Percentiles rank a stretch among this genome's conserved stretches.
phyloP scores from a whole-genome alignment of 495 filamentous ascomycete genomes.

The Tuber indicum region DNA sequence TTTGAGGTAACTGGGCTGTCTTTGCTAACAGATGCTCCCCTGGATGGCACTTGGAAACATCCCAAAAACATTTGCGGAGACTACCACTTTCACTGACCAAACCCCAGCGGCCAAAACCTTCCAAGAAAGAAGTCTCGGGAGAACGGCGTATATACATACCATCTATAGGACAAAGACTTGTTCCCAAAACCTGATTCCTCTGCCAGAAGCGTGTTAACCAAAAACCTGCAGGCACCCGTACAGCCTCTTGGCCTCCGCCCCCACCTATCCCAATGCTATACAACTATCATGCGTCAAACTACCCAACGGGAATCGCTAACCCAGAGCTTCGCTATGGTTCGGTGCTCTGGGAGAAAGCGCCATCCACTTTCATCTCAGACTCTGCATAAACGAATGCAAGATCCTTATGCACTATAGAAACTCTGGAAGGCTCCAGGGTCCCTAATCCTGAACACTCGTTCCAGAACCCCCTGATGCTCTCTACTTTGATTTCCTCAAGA shows the following conservation, averaged over 20 bases:
- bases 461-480: not conserved
- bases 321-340: not conserved
- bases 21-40: not conserved
- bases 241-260: not conserved
- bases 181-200: not conserved
- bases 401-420: not conserved
- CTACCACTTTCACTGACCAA: not conserved
- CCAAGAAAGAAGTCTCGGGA: not conserved
- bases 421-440: not conserved
- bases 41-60: not conserved
- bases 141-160: not conserved
- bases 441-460: not conserved
- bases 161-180: not conserved
- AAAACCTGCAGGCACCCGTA: not conserved
- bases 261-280: not conserved
- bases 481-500: not conserved
- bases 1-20: not conserved
- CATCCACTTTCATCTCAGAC: not conserved
- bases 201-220: not conserved
- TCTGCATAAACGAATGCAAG: not conserved
- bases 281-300: not conserved
- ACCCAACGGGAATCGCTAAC: not conserved
- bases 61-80: not conserved
- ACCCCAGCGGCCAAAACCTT: not conserved
- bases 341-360: not conserved